Evolutionary conservation across 768 basidiomycete species (phyloP).

Genomic region (Rickenella mellea): DNA sequence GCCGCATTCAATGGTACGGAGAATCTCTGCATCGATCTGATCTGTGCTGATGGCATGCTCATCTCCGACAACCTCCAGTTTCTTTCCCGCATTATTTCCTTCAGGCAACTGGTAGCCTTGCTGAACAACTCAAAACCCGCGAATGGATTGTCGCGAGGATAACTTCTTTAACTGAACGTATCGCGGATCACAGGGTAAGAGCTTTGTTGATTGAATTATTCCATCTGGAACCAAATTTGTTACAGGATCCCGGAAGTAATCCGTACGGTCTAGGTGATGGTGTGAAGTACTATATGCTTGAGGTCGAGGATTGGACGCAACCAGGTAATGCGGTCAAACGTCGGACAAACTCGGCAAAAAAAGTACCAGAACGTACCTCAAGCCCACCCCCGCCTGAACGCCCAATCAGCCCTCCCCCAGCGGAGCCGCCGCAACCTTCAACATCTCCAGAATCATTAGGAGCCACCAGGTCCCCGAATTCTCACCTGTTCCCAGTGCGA

Average conservation of each 20-base stretch:
- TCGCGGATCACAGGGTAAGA: conserved; percentile 71
- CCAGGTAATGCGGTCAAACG: conserved; percentile 54
- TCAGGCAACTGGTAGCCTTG: conserved; percentile 75
- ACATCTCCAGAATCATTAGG: conserved; percentile 53
- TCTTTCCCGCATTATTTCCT: conserved; percentile 98
- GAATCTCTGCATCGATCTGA: conserved; percentile 3
- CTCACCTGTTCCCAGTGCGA: conserved; percentile 56
- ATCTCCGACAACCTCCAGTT: conserved; percentile 36
- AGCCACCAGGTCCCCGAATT: conserved; percentile 54
- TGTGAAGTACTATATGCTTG: conserved; percentile 87
- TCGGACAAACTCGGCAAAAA: conserved; percentile 41
- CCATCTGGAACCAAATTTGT: conserved; percentile 5
- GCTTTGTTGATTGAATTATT: not conserved
- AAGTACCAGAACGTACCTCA: conserved; percentile 20
- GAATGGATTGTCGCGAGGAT: conserved; percentile 96
- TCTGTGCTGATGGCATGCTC: not conserved
- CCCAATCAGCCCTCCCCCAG: conserved; percentile 32
- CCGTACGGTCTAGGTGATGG: conserved; percentile 86
- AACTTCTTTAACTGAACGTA: conserved; percentile 76
- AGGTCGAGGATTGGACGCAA: conserved; percentile 91
- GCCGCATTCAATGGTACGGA: conserved; percentile 92
- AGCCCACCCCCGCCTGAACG: conserved; percentile 9
- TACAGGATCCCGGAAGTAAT: conserved; percentile 72
- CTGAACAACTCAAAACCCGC: conserved; percentile 79
- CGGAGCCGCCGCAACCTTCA: conserved; percentile 58